These are phyloP conservation scores for Globisporangium camurandrum DNA, from an alignment of 352 stramenopile genomes.

Conservation along the genomic window DNA sequence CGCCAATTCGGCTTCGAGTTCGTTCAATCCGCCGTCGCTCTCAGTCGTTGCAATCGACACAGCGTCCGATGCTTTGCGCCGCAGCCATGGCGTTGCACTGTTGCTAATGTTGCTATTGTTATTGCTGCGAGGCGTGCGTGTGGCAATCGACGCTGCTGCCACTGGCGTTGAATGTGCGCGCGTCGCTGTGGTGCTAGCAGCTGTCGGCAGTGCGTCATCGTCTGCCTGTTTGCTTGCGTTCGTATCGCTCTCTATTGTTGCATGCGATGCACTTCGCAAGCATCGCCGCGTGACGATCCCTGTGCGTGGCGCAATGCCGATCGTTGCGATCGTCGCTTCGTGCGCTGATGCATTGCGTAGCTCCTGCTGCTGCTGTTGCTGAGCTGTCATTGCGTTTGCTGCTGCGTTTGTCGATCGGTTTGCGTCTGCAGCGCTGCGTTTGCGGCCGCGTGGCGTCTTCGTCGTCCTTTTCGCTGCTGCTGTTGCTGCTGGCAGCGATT, in stretches of 20 bases:
- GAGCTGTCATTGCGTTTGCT: not conserved
- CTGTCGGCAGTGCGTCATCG: conserved; percentile 10
- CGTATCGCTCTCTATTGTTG: conserved; percentile 3
- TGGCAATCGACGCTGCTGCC: too few relatives aligned
- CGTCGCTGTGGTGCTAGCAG: too few relatives aligned
- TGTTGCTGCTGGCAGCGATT: not conserved
- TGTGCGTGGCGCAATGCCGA: conserved; percentile 4
- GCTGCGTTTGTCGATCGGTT: too few relatives aligned
- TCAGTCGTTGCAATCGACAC: conserved; percentile 15
- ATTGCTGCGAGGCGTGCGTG: not conserved
- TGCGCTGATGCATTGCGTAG: too few relatives aligned
- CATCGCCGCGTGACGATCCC: conserved; percentile 1
- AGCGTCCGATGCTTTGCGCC: conserved; percentile 6
- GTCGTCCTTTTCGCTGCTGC: not conserved
- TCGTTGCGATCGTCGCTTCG: not conserved
- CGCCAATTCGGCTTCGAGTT: conserved; percentile 25
- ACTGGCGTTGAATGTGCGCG: too few relatives aligned
- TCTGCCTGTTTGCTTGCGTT: conserved; percentile 2
- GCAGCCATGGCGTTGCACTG: not conserved
- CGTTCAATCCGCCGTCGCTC: conserved; percentile 20
- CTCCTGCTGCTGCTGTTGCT: not conserved
- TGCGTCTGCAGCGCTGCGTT: not conserved
- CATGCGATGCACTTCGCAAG: conserved; percentile 5
- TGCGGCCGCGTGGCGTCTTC: too few relatives aligned
- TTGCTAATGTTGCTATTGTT: not conserved